Evolutionary conservation across 2,329 filamentous ascomycete genomes (phyloP), one percentile per base, ranked within the genome.

Genomic region (Cytospora chrysosperma): DNA sequence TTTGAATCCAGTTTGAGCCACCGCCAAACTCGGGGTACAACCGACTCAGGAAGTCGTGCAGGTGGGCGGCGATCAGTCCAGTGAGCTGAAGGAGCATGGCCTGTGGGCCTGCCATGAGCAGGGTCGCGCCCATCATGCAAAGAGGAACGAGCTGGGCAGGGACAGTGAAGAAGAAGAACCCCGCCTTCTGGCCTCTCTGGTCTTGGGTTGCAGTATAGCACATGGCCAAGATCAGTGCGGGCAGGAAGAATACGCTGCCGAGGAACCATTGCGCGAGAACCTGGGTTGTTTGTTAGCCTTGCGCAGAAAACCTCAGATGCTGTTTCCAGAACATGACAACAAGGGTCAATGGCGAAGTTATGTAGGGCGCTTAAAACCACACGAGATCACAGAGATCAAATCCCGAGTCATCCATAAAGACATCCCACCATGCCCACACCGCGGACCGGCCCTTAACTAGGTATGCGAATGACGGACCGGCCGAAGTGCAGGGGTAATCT

Each of bases 11-110:
- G 72, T 93, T 96, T 58, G 80, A 82, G 0, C 95, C 95, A 62
- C 91, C 91, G 34, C 93, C 94, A 72, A 95, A 95, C 61, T 91
- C 87, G 6, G 95, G 95, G 82, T 93, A 98, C 50, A 97, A 83
- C 56, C 91, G 85, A 2, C 91, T 92, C 56, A 97, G 76, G 72
- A 98, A 99, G 74, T 98, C 91, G 76, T 92, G 96, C 24, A 95
- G 72, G 74, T 99, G 95, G 5, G 93, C 93, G 15, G 93, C 91
- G 51, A 96, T 68, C 13, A 99, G 81, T n/a, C 95, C 95, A 37
- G 86, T 91, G 5, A 86, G 75, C 72, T 96, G 88, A 4, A 88
- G 71, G 62, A 90, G 72, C 13, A 90, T 83, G 21, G 77, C 69
- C 40, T 82, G 81, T 13, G 88, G 88, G 6, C 77, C 81, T 0